Evolutionary conservation across 306 rosid genomes (phyloP).

Genomic region (Pterocarpus santalinus): DNA sequence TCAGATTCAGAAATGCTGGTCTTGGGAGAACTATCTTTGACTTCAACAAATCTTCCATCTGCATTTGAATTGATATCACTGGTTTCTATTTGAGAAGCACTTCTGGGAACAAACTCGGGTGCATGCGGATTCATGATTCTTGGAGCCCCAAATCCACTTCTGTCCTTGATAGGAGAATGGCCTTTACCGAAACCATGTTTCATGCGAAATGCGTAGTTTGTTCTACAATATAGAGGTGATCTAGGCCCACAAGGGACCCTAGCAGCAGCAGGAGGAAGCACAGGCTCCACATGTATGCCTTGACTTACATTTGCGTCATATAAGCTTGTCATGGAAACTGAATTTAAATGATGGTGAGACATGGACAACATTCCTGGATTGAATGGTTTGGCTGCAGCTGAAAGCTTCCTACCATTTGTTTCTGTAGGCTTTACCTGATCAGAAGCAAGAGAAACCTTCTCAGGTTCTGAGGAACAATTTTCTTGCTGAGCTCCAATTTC

Average conservation of each 20-base stretch:
- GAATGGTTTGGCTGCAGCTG: conserved; percentile 95
- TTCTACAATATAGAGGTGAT: conserved; percentile 77
- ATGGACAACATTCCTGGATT: conserved; percentile 67
- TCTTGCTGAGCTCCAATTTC: conserved; percentile 54
- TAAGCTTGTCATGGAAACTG: conserved; percentile 62
- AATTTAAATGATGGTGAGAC: conserved; percentile 59
- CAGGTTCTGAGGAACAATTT: conserved; percentile 53
- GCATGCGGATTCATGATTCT: conserved; percentile 94
- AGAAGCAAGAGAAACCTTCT: conserved; percentile 58
- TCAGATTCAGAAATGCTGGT: conserved; percentile 69
- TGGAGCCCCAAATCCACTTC: conserved; percentile 61
- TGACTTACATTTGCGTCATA: conserved; percentile 72
- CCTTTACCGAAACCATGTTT: conserved; percentile 65
- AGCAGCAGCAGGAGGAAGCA: conserved; percentile 74
- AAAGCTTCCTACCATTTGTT: conserved; percentile 85
- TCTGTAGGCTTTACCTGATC: conserved; percentile 64
- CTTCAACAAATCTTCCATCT: conserved; percentile 35
- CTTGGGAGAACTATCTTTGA: conserved; percentile 47
- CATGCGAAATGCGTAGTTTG: conserved; percentile 76
- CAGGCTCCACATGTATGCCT: conserved; percentile 73
- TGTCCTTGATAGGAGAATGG: conserved; percentile 56
- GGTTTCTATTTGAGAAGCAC: conserved; percentile 61
- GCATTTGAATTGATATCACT: conserved; percentile 42
- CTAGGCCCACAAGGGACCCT: conserved; percentile 94
- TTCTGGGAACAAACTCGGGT: conserved; percentile 87